phyloP scores from a whole-genome alignment of 1,284 basidiomycete species.

The Ceratobasidium sp. region DNA sequence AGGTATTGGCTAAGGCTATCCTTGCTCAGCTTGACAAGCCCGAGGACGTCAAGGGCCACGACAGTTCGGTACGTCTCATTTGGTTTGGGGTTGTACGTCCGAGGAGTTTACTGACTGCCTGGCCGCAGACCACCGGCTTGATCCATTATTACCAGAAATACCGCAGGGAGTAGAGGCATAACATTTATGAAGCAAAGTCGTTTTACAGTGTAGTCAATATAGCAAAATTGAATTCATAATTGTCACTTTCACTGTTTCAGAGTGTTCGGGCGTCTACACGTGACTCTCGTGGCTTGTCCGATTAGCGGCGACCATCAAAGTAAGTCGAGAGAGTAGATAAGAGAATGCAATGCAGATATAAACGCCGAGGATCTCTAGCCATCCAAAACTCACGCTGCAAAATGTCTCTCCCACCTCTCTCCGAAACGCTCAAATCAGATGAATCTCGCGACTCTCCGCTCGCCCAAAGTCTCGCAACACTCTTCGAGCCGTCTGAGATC shows the following conservation, averaged over 20 bases:
- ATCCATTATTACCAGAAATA: slow-evolving; percentile 94
- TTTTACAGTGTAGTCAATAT: slow-evolving; percentile 17
- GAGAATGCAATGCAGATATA: not conserved
- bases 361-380: not conserved
- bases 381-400: not conserved
- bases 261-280: not conserved
- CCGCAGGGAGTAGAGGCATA: slow-evolving; percentile 53
- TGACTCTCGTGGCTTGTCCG: not conserved
- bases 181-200: not conserved
- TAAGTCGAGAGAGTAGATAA: not conserved
- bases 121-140: slow-evolving; percentile 80
- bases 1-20: slow-evolving; percentile 94
- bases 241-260: not conserved
- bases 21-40: slow-evolving; percentile 83
- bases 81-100: not conserved
- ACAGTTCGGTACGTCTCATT: slow-evolving; percentile 76
- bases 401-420: slow-evolving; percentile 19
- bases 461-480: slow-evolving; percentile 55
- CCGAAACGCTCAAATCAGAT: slow-evolving; percentile 2
- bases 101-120: slow-evolving; percentile 39
- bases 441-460: slow-evolving; percentile 39
- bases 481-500: slow-evolving; percentile 76
- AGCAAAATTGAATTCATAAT: slow-evolving; percentile 5
- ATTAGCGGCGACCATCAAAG: not conserved
- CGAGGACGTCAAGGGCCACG: slow-evolving; percentile 88